Evolutionary conservation across 768 basidiomycete genomes (phyloP).

Genomic region (Suillus alpinus): DNA sequence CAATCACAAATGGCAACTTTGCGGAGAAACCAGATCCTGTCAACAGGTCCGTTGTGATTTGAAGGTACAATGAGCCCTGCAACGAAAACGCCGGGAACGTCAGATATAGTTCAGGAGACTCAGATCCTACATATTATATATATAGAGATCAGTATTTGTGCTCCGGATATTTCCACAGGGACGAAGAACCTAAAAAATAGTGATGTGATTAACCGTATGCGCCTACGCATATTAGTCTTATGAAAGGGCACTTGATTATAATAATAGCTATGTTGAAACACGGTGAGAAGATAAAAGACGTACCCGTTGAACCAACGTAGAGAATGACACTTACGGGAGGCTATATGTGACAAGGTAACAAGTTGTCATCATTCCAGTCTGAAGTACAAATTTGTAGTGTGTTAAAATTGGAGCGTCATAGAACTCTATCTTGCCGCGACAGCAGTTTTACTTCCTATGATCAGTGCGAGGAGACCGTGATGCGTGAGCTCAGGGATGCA

Average conservation of each 20-base stretch:
- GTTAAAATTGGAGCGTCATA: too few species aligned
- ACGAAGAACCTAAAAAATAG: slow-evolving; percentile 28
- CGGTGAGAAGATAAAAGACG: background rate
- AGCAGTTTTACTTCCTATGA: too few species aligned
- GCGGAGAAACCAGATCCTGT: slow-evolving; percentile 54
- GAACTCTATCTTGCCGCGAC: too few species aligned
- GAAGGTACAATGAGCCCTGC: slow-evolving; percentile 77
- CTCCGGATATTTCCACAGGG: slow-evolving; percentile 72
- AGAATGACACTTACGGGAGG: slow-evolving; percentile 36
- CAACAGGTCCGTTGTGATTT: slow-evolving; percentile 50
- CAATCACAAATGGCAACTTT: slow-evolving; percentile 79
- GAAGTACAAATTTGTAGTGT: too few species aligned
- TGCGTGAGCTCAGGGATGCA: too few species aligned
- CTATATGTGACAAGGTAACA: slow-evolving; percentile 23
- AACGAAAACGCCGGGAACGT: slow-evolving; percentile 40
- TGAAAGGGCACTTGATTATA: too few species aligned
- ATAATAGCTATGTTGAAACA: slow-evolving; percentile 26
- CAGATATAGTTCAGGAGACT: slow-evolving; percentile 11
- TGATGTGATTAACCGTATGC: background rate
- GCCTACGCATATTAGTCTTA: slow-evolving; percentile 8
- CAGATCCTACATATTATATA: slow-evolving; percentile 81
- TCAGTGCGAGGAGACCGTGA: too few species aligned
- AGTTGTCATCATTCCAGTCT: too few species aligned
- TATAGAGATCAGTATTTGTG: slow-evolving; percentile 67
- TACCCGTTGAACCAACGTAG: slow-evolving; percentile 14